Conservation (phyloP, 2,329 filamentous ascomycete species). For the Dactylellina sp. region DNA sequence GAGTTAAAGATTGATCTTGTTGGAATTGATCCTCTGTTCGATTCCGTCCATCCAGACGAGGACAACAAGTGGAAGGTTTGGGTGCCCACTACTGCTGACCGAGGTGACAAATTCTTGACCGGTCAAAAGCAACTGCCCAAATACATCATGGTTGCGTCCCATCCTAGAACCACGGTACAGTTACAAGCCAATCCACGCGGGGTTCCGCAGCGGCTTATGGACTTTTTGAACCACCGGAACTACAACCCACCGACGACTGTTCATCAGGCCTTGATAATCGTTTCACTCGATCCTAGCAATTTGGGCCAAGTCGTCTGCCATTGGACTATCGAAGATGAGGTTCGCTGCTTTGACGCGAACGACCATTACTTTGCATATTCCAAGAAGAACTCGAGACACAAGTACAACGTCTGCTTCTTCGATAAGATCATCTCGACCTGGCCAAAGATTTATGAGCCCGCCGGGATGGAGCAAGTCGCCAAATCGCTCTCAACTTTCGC, state of each 20-base stretch:
- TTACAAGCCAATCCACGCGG: slow-evolving; percentile 46
- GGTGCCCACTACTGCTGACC: slow-evolving; percentile 38
- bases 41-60: slow-evolving; percentile 37
- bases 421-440: slow-evolving; percentile 41
- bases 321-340: slow-evolving; percentile 49
- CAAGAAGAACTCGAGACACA: slow-evolving; percentile 43
- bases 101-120: slow-evolving; percentile 51
- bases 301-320: slow-evolving; percentile 50
- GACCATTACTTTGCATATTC: slow-evolving; percentile 50
- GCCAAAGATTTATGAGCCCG: slow-evolving; percentile 33
- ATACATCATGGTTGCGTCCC: slow-evolving; percentile 53
- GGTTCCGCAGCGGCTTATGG: slow-evolving; percentile 30
- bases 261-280: slow-evolving; percentile 34
- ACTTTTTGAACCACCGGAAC: slow-evolving; percentile 35
- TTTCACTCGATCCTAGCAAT: slow-evolving; percentile 45
- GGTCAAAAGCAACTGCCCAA: slow-evolving; percentile 34
- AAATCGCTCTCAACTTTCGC: slow-evolving; percentile 33
- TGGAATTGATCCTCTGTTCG: slow-evolving; percentile 39
- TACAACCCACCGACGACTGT: slow-evolving; percentile 21
- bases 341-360: slow-evolving; percentile 49
- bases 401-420: slow-evolving; percentile 49
- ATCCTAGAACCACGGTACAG: slow-evolving; percentile 36
- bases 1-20: slow-evolving; percentile 35
- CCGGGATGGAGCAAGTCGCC: slow-evolving; percentile 27
- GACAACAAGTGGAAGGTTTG: slow-evolving; percentile 53